A percentile compares a stretch with the other conserved stretches of the same genome.
Conservation (phyloP, 495 filamentous ascomycete species). For the Evernia prunastri region DNA sequence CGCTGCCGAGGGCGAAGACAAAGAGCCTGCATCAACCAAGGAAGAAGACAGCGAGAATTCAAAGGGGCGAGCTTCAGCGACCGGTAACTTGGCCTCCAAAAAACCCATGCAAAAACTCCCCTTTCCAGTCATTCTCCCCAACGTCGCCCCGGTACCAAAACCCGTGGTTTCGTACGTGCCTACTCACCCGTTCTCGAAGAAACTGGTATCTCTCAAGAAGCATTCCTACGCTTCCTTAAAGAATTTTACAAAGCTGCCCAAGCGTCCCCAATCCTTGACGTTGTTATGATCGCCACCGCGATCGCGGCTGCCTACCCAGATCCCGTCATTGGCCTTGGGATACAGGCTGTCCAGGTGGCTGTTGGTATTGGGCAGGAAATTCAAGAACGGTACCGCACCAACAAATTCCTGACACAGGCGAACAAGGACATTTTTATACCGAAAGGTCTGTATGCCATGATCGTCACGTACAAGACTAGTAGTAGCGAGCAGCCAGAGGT, state of each 20-base stretch:
- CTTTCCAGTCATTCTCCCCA: slow-evolving; percentile 28
- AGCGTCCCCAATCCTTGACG: slow-evolving; percentile 23
- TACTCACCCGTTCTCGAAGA: slow-evolving; percentile 37
- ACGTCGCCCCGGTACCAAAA: slow-evolving; percentile 28
- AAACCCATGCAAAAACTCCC: slow-evolving; percentile 7
- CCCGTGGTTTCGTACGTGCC: slow-evolving; percentile 34
- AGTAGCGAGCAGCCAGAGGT: slow-evolving; percentile 5
- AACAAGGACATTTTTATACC: slow-evolving; percentile 27
- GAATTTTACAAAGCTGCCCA: slow-evolving; percentile 32
- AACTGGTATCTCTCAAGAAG: slow-evolving; percentile 32
- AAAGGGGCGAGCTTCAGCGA: slow-evolving; percentile 16
- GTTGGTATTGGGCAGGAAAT: slow-evolving; percentile 21
- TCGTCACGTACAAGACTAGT: slow-evolving; percentile 27
- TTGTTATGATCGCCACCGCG: slow-evolving; percentile 22
- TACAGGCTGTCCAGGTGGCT: slow-evolving; percentile 24
- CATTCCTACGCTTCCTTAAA: slow-evolving; percentile 37
- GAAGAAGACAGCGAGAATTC: neutral
- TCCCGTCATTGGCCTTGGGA: slow-evolving; percentile 9
- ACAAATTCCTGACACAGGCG: slow-evolving; percentile 22
- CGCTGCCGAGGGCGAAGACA: neutral
- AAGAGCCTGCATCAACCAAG: no score
- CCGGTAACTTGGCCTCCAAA: slow-evolving; percentile 14
- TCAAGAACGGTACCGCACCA: slow-evolving; percentile 23
- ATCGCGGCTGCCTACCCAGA: slow-evolving; percentile 21
- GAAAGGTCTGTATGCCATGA: slow-evolving; percentile 26